Evolutionary conservation across 805 yeast species (phyloP), one percentile per base, ranked within the genome.

Genomic region (Zygosaccharomyces gambellarensis): DNA sequence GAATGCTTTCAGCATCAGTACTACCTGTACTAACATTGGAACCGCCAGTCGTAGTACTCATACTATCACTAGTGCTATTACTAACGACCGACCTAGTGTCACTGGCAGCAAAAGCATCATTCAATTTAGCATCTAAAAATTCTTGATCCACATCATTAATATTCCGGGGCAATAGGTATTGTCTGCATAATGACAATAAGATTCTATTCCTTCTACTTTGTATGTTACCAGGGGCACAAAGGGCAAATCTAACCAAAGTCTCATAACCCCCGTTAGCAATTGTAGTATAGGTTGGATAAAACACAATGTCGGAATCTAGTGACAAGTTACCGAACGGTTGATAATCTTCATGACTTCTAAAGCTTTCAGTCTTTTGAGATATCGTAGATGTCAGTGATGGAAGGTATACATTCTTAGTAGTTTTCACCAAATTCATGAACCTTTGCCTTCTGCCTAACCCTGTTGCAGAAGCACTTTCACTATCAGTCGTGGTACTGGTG

Each of bases 231-330:
- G 90, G 88, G 38, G 86, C 74, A 46, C 60, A 76, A 9, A 80
- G 74, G 77, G 86, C 80, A 5, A 97, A 96, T 39, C 87, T 75
- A 2, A 90, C 79, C 31, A 81, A 80, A 1, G 85, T 78, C 36
- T 77, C 77, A 54, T 72, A 80, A 6, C 60, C 60, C 12, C 62
- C 65, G 9, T 59, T 63, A 17, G 53, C 59, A 11, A 59, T 54
- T 5, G 79, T 67, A 0, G 82, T 73, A 63, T 75, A 83, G 3
- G 83, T 75, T 21, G 84, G 85, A 56, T 79, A 82, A 36, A 84
- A 66, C 2, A 80, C 65, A n/a, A 88, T 74, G 14, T 76, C 68
- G 28, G 89, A 81, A 55, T 84, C 83, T 28, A 68, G 64, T 0
- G 87, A 85, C 23, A 79, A 47, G n/a, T 51, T 52, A 42, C 21